Evolutionary conservation across 352 stramenopile species (phyloP), one percentile per base, ranked within the genome.

Genomic region (Aphanomyces astaci): DNA sequence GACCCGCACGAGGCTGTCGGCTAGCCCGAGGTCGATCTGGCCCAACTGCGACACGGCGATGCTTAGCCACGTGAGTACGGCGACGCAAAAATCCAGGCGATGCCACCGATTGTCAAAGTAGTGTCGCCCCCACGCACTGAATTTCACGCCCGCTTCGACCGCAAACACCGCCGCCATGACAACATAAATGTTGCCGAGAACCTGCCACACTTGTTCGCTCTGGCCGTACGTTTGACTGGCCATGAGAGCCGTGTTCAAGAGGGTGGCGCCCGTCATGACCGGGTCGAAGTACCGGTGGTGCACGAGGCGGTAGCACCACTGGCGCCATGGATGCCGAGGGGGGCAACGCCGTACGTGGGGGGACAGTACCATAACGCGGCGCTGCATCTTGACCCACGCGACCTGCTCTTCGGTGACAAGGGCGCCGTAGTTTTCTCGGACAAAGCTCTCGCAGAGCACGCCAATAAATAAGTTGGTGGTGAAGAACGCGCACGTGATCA

Each of bases 381-480:
- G 89, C 55, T 89, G 82, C 0, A 85, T 80, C 71, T 92, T 84
- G 48, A 96, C 90, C 89, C 89, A 97, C 64, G 94, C 90, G 54
- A 92, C 86, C 63, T 97, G 89, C 49, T 97, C 85, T 2, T 88
- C 80, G 3, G 92, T 97, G 52, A 98, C 62, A 1, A 68, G 11
- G 0, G 64, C 53, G 24, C 53, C 53, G 32, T 64, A 68, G 11
- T 10, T 96, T 87, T 95, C 95, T 28, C 85, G 78, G 56, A 96
- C 95, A 67, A 98, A 98, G 62, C 97, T 97, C 59, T 98, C 90
- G 48, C 97, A 95, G 63, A 98, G 96, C 10, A 98, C 88, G 7
- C 92, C 92, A 0, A 97, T 89, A 64, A 98, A 98, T 0, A 98
- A 73, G 45, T 98, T 97, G 31, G 98, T 88, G 1, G 97, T 87